Evolutionary conservation across 345 rosid species (phyloP), one percentile per base, ranked within the genome.

Genomic region (Dipteronia sinensis): DNA sequence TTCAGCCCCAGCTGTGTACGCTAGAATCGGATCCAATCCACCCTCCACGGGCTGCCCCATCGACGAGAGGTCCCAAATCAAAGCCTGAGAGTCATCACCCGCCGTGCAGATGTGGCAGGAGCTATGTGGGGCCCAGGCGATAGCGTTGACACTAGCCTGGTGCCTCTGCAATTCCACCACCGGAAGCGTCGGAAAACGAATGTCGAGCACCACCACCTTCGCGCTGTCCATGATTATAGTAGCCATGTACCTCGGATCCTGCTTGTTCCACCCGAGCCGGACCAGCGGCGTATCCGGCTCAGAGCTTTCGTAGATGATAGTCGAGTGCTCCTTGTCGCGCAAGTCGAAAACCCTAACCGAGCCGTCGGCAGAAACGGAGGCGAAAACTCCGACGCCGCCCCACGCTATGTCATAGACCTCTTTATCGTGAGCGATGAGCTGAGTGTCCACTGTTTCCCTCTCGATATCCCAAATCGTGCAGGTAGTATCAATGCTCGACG

Each of bases 51-150:
- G 98, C 87, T 95, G 98, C 13, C 94, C 96, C 98, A 91, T 95
- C 17, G 98, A 91, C 0, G 99, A 90, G 46, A 95, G 85, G 78
- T 95, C 99, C 99, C 99, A 95, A 77, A 95, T 95, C 83, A 95
- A 84, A 0, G 99, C 98, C 89, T 95, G 99, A 0, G 93, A 92
- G 80, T 95, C 99, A 34, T 95, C 99, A 62, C 99, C 99, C 0
- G 99, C 99, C 0, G 99, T 95, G 78, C 99, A 95, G 16, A 93
- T 95, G 69, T 95, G 98, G 51, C 98, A 95, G 20, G 98, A 93
- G 80, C 98, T 93, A 62, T 93, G 99, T 0, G 99, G 99, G n/a
- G 99, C 98, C 99, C 99, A 95, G 12, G 98, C 98, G 2, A 93
- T 88, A 0, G 99, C 98, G 75, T 95, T 95, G 11, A 93, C 98